Conservation (phyloP, 2,329 filamentous ascomycete genomes). For the Beauveria australis region DNA sequence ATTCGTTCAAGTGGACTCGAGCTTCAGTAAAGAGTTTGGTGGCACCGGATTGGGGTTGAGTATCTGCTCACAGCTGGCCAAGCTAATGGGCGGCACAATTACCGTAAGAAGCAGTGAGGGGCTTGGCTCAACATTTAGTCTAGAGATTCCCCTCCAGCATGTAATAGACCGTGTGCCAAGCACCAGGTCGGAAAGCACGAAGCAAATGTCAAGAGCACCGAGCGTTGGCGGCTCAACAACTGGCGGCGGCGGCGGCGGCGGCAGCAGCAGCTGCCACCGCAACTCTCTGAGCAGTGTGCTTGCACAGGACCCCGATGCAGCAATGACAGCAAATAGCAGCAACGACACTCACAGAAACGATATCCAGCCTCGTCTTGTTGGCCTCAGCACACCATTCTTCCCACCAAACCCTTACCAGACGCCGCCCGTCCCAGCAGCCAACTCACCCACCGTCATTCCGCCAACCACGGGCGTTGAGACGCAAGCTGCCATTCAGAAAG, state of each 20-base stretch:
- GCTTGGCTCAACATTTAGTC: constrained; percentile 70
- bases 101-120: constrained; percentile 62
- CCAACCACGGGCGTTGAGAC: constrained; percentile 42
- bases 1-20: constrained; percentile 87
- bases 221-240: constrained; percentile 31
- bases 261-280: constrained; percentile 1
- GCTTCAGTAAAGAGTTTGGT: constrained; percentile 81
- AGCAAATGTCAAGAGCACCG: constrained; percentile 31
- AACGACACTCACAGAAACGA: constrained; percentile 39
- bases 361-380: constrained; percentile 68
- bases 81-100: constrained; percentile 74
- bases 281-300: constrained; percentile 7
- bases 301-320: neutral
- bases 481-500: constrained; percentile 56
- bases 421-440: neutral
- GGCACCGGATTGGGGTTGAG: constrained; percentile 82
- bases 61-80: constrained; percentile 81
- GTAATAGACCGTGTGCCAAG: constrained; percentile 52
- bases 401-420: constrained; percentile 29
- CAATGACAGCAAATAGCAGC: constrained; percentile 17
- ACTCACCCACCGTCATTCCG: constrained; percentile 12
- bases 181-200: constrained; percentile 20
- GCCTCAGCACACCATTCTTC: constrained; percentile 78
- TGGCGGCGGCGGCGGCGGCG: neutral
- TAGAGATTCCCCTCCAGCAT: constrained; percentile 74